A percentile compares a stretch with the other conserved stretches of the same genome.
Conservation (phyloP, 2,329 filamentous ascomycete genomes). For the Pseudogymnoascus sp. region DNA sequence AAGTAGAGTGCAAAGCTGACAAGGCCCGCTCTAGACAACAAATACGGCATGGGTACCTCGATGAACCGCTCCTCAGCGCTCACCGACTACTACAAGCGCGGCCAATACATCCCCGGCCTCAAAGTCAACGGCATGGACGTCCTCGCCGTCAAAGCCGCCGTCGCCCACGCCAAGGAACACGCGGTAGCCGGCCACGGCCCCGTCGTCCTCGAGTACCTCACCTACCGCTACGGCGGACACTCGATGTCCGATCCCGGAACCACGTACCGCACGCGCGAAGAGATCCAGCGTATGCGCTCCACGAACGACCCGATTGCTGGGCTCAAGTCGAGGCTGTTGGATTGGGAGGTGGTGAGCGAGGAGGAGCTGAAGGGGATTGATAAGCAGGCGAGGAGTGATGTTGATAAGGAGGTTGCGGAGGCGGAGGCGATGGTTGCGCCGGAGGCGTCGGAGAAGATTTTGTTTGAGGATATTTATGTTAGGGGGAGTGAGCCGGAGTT, state of each 20-base stretch:
- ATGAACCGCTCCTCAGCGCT: constrained; percentile 88
- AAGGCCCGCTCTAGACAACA: constrained; percentile 67
- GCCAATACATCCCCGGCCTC: constrained; percentile 97
- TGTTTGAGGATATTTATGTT: constrained; percentile 96
- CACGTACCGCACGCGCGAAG: constrained; percentile 97
- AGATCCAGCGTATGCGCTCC: constrained; percentile 98
- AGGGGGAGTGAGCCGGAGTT: constrained; percentile 78
- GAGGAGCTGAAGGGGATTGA: constrained; percentile 94
- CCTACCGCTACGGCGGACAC: constrained; percentile 98
- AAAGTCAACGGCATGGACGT: constrained; percentile 99
- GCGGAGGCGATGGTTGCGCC: constrained; percentile 83
- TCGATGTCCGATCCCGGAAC: constrained; percentile 99
- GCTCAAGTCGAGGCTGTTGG: constrained; percentile 94
- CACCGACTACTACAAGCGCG: constrained; percentile 99
- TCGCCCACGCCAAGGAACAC: constrained; percentile 88
- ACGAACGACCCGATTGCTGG: constrained; percentile 98
- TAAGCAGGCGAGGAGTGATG: constrained; percentile 78
- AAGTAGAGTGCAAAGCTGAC: constrained; percentile 16
- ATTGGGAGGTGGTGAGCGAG: constrained; percentile 86
- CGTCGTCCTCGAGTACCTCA: constrained; percentile 96
- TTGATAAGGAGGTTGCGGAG: constrained; percentile 81
- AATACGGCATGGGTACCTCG: constrained; percentile 99
- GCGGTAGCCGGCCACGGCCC: constrained; percentile 77
- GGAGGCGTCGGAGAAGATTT: constrained; percentile 68
- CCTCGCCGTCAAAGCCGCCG: constrained; percentile 92